Conservation (phyloP, 768 basidiomycete species). For the Lactarius psammicola region DNA sequence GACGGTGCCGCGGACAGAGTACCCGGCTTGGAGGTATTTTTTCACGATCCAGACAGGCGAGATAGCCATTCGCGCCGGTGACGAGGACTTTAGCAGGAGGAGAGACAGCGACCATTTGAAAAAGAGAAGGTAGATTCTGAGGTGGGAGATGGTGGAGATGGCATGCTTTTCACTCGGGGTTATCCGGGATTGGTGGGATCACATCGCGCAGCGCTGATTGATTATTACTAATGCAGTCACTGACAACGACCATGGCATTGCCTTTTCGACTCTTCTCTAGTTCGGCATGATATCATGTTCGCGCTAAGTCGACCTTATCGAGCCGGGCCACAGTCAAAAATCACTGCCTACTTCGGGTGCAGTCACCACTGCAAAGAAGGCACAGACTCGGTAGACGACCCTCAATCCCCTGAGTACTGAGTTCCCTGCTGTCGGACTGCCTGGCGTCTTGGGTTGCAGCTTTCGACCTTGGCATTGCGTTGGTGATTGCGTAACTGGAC, state of each 20-base stretch:
- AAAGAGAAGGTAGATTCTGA: neutral
- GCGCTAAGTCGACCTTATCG: too few relatives aligned
- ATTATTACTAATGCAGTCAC: neutral
- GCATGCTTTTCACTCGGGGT: neutral
- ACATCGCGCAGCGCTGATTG: neutral
- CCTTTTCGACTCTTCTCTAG: neutral
- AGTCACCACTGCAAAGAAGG: too few relatives aligned
- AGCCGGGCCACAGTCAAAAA: too few relatives aligned
- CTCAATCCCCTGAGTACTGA: too few relatives aligned
- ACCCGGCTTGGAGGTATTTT: constrained; percentile 58
- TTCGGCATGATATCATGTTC: too few relatives aligned
- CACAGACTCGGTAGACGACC: too few relatives aligned
- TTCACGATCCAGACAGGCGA: constrained; percentile 59
- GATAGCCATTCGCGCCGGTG: constrained; percentile 60
- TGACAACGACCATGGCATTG: neutral
- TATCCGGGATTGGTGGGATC: neutral
- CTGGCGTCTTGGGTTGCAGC: too few relatives aligned
- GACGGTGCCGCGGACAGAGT: constrained; percentile 63
- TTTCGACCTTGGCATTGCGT: too few relatives aligned
- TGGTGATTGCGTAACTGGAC: too few relatives aligned
- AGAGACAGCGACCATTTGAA: constrained; percentile 39
- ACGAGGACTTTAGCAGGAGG: constrained; percentile 47
- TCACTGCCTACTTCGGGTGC: too few relatives aligned
- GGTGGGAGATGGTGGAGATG: neutral
- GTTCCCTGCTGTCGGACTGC: too few relatives aligned